Evolutionary conservation across 2,329 filamentous ascomycete species (phyloP).

Genomic region (Atkinsonella hypoxylon): DNA sequence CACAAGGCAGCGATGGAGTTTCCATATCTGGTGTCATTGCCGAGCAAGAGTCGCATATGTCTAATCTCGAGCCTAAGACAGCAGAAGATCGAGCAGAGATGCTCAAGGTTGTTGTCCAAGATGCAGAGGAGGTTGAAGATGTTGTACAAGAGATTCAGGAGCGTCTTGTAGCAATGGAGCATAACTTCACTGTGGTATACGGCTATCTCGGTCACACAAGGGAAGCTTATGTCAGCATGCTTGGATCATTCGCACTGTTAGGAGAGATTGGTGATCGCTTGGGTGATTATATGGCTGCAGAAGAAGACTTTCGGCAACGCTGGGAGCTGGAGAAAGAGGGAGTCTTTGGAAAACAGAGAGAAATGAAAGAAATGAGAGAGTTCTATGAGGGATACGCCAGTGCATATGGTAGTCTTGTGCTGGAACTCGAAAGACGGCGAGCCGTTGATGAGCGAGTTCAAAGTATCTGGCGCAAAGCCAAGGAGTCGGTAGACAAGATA

Average conservation of each 20-base stretch:
- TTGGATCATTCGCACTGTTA: constrained; percentile 52
- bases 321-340: constrained; percentile 67
- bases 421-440: constrained; percentile 70
- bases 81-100: constrained; percentile 71
- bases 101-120: constrained; percentile 65
- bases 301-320: constrained; percentile 47
- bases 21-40: constrained; percentile 57
- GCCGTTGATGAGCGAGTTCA: constrained; percentile 63
- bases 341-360: constrained; percentile 56
- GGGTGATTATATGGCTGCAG: constrained; percentile 50
- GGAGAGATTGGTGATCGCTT: constrained; percentile 56
- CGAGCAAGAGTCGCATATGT: constrained; percentile 38
- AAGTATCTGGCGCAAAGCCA: constrained; percentile 64
- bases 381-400: constrained; percentile 81
- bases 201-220: constrained; percentile 43
- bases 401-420: constrained; percentile 72
- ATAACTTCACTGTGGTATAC: constrained; percentile 50
- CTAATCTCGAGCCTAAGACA: constrained; percentile 55
- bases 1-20: constrained; percentile 33
- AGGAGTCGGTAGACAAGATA: constrained; percentile 63
- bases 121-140: constrained; percentile 54
- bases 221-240: constrained; percentile 43
- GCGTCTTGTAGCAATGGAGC: constrained; percentile 65
- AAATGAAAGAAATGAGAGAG: constrained; percentile 64
- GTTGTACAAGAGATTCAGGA: constrained; percentile 62